phyloP scores from a whole-genome alignment of 1,284 basidiomycete genomes.

The Leccinum griseonigrum region DNA sequence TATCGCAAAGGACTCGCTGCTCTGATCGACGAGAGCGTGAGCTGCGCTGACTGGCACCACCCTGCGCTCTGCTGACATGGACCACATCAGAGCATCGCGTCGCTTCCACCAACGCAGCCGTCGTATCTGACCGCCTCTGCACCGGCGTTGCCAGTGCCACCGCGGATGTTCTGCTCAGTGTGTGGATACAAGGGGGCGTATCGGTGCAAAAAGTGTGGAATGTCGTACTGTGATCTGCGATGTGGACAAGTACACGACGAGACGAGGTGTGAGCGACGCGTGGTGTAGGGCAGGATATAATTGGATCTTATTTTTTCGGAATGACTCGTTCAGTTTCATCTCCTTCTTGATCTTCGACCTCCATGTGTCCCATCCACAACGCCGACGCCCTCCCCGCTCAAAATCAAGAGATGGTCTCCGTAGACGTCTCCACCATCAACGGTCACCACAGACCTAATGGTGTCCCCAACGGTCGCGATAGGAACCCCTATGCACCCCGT shows the following conservation, averaged over 20 bases:
- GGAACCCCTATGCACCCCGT: conserved; percentile 86
- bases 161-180: conserved; percentile 59
- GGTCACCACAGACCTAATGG: conserved; percentile 15
- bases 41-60: conserved; percentile 26
- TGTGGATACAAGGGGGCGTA: conserved; percentile 70
- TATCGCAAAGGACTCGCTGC: conserved; percentile 75
- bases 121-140: conserved; percentile 58
- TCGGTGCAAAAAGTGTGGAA: conserved; percentile 55
- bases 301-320: not conserved
- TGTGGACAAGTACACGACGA: conserved; percentile 59
- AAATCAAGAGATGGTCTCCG: conserved; percentile 24
- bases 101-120: conserved; percentile 48
- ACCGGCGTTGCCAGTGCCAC: conserved; percentile 47
- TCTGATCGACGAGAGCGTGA: conserved; percentile 75
- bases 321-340: conserved; percentile 4
- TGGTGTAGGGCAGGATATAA: conserved; percentile 34
- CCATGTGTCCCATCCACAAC: conserved; percentile 24
- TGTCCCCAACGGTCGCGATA: conserved; percentile 42
- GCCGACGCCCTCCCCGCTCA: conserved; percentile 10
- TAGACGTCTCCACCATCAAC: conserved; percentile 16
- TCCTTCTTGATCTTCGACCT: not conserved
- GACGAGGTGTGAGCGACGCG: conserved; percentile 58
- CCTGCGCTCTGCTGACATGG: not conserved
- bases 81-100: conserved; percentile 51
- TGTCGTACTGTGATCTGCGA: conserved; percentile 57